A percentile compares a stretch with the other conserved stretches of the same genome.
Conservation (phyloP, 176 grass and related monocot genomes). For the Aegilops longissima region DNA sequence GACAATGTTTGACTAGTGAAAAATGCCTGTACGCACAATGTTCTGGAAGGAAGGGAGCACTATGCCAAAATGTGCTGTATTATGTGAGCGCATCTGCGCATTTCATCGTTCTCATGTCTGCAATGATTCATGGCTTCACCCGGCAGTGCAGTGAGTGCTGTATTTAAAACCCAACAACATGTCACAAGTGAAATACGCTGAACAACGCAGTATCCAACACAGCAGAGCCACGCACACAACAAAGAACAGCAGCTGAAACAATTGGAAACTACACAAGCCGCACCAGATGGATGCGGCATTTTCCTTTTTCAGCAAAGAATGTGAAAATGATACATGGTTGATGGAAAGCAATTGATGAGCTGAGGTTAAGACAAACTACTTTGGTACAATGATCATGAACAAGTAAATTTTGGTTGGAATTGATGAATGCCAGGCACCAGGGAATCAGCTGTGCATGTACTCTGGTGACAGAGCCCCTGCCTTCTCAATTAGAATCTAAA, state of each 20-base stretch:
- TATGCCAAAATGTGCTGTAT: background rate
- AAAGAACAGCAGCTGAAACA: background rate
- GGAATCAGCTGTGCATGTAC: constrained; percentile 41
- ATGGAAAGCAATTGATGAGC: constrained; percentile 50
- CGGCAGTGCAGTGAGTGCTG: background rate
- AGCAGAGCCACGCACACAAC: background rate
- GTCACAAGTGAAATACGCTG: background rate
- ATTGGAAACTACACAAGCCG: constrained; percentile 27
- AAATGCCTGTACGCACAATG: too few species aligned
- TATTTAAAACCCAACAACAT: background rate
- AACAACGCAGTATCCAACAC: background rate
- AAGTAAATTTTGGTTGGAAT: constrained; percentile 55
- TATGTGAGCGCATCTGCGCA: background rate
- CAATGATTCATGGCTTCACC: background rate
- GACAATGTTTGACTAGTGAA: too few species aligned
- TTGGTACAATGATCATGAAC: constrained; percentile 70
- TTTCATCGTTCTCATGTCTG: background rate
- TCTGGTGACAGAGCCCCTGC: constrained; percentile 22
- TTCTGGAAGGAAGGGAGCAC: background rate
- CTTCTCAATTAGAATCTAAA: constrained; percentile 52
- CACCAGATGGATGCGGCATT: constrained; percentile 29
- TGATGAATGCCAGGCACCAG: constrained; percentile 51
- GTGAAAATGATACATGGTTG: constrained; percentile 40
- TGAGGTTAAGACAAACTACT: constrained; percentile 48
- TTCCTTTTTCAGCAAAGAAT: constrained; percentile 57